Evolutionary conservation across 495 filamentous ascomycete genomes (phyloP).

Genomic region (Trichoderma erinaceum): DNA sequence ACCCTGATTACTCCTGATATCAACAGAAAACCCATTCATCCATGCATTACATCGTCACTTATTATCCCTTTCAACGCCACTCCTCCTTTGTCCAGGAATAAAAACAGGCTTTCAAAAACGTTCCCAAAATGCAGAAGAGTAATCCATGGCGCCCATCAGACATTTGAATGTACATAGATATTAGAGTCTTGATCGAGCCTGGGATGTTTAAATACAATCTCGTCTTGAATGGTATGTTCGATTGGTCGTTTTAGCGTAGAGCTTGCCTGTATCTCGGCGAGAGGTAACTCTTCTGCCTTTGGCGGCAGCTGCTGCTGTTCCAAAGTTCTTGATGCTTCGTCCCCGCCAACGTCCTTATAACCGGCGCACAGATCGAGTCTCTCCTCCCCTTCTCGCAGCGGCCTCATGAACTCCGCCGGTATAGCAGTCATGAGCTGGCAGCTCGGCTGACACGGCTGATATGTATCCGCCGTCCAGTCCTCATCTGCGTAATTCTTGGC

Average conservation of each 20-base stretch:
- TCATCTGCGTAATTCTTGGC: conserved; percentile 39
- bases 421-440: conserved; percentile 4
- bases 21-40: too few relatives aligned
- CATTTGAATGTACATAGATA: background rate
- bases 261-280: background rate
- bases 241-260: background rate
- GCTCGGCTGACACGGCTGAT: conserved; percentile 6
- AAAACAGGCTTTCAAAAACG: too few relatives aligned
- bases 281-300: background rate
- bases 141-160: background rate
- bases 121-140: too few relatives aligned
- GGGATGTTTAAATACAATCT: background rate
- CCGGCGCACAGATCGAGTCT: conserved; percentile 7
- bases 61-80: too few relatives aligned
- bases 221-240: background rate
- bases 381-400: background rate
- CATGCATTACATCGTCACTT: too few relatives aligned
- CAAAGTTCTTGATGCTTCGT: background rate
- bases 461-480: conserved; percentile 18
- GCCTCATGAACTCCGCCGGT: background rate
- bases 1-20: background rate
- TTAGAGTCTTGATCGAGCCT: background rate
- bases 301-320: background rate
- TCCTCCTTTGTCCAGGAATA: too few relatives aligned
- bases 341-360: background rate